Percentiles rank a stretch among this genome's conserved stretches.
phyloP scores from a whole-genome alignment of 352 stramenopile species.

The Aphanomyces invadans region DNA sequence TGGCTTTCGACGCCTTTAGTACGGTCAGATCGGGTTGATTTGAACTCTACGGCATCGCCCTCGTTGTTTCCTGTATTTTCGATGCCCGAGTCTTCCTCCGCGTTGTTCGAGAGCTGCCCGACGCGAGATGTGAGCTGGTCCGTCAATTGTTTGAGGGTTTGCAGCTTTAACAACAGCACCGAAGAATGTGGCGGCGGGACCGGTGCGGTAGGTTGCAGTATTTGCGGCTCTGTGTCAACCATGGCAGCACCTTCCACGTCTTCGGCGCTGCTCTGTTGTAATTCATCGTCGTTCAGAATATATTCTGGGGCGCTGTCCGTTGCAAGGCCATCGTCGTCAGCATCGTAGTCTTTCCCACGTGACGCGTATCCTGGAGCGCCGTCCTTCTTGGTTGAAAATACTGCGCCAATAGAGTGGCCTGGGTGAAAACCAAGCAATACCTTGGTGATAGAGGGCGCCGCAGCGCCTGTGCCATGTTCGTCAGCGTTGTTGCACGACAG shows the following conservation, averaged over 20 bases:
- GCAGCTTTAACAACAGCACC: conserved; percentile 3
- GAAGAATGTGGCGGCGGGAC: not conserved
- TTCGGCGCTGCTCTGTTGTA: not conserved
- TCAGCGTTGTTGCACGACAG: not conserved
- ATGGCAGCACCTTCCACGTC: not conserved
- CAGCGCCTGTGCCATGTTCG: not conserved
- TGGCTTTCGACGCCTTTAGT: not conserved
- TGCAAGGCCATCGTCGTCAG: not conserved
- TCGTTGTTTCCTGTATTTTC: not conserved
- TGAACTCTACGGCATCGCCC: not conserved
- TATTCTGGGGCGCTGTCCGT: not conserved
- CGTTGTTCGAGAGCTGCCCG: not conserved
- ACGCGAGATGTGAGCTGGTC: conserved; percentile 9
- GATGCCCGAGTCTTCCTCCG: not conserved
- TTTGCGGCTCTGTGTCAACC: not conserved
- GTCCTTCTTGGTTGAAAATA: too few species aligned
- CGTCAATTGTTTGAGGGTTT: conserved; percentile 21
- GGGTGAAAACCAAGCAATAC: not conserved
- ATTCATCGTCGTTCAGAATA: not conserved
- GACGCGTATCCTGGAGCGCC: too few species aligned
- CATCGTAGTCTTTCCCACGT: not conserved
- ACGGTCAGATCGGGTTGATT: too few species aligned
- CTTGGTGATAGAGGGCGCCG: not conserved
- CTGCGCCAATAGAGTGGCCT: too few species aligned
- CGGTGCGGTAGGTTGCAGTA: not conserved